phyloP scores from a whole-genome alignment of 2,329 filamentous ascomycete genomes.

The Sodiomyces alkalinus region DNA sequence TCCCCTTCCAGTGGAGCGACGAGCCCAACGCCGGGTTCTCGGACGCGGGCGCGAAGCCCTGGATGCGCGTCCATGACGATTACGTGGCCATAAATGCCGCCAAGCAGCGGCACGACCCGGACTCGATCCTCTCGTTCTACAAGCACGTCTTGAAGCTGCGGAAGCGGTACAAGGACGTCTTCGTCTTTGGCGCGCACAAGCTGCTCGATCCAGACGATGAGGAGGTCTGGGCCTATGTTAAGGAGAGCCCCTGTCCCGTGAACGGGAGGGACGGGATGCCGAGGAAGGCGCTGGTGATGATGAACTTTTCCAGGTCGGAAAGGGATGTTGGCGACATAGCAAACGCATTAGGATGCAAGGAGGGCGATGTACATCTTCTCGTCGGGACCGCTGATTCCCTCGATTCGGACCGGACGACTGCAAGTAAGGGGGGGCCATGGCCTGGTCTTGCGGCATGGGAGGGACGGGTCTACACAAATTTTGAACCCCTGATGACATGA shows the following conservation, averaged over 20 bases:
- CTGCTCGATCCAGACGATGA: constrained; percentile 34
- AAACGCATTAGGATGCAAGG: constrained; percentile 9
- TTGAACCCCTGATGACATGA: no score
- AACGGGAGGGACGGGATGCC: constrained; percentile 7
- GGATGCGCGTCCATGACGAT: constrained; percentile 53
- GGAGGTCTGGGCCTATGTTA: constrained; percentile 40
- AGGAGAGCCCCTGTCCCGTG: constrained; percentile 12
- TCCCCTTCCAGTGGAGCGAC: constrained; percentile 52
- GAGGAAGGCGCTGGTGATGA: constrained; percentile 21
- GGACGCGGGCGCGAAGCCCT: constrained; percentile 28
- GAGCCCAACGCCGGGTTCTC: constrained; percentile 47
- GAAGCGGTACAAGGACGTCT: constrained; percentile 39
- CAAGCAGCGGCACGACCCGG: constrained; percentile 24
- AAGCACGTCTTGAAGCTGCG: constrained; percentile 34
- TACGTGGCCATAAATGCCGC: constrained; percentile 41
- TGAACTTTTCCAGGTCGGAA: constrained; percentile 29
- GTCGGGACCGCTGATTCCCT: constrained; percentile 10
- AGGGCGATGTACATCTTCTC: constrained; percentile 11
- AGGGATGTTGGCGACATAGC: constrained; percentile 13
- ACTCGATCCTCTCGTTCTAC: constrained; percentile 45
- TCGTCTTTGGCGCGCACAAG: constrained; percentile 46
- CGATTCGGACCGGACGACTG: neutral
- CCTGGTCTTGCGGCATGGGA: neutral
- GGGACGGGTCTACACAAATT: neutral
- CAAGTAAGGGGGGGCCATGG: neutral